phyloP scores from a whole-genome alignment of 148 eudicot genomes.

The Simmondsia chinensis region DNA sequence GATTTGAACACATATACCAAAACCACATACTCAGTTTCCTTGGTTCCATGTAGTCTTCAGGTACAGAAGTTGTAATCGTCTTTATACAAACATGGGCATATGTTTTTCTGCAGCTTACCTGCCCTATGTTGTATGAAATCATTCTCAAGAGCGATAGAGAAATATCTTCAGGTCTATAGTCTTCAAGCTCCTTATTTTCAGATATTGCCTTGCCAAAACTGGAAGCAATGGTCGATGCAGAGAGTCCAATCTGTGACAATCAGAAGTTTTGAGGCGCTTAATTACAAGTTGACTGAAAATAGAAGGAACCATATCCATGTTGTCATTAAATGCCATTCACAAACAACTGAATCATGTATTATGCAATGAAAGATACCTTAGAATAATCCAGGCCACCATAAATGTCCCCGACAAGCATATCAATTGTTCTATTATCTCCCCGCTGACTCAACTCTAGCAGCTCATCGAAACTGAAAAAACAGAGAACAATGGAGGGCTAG shows the following conservation, averaged over 20 bases:
- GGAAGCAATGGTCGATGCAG: constrained; percentile 97
- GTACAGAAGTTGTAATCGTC: too few species aligned
- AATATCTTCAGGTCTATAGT: constrained; percentile 95
- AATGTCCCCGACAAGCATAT: constrained; percentile 97
- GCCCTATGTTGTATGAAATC: constrained; percentile 98
- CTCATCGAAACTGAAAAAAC: constrained; percentile 72
- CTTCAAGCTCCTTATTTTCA: constrained; percentile 73
- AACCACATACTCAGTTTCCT: too few species aligned
- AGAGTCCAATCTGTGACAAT: constrained; percentile 74
- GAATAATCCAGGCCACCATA: constrained; percentile 95
- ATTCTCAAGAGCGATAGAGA: constrained; percentile 94
- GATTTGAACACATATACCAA: too few species aligned
- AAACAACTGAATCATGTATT: not conserved
- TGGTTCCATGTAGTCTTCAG: too few species aligned
- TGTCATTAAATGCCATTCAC: not conserved
- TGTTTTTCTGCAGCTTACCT: constrained; percentile 39
- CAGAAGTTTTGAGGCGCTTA: constrained; percentile 3
- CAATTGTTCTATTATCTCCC: constrained; percentile 83
- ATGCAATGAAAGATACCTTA: constrained; percentile 34
- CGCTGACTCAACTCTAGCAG: constrained; percentile 88
- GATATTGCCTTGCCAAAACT: constrained; percentile 97
- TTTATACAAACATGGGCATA: too few species aligned
- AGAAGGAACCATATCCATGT: too few species aligned
- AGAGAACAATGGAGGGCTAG: not conserved
- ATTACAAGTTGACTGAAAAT: not conserved